These are phyloP conservation scores for Lecanicillium sp. DNA, from an alignment of 2,329 filamentous ascomycete genomes.

Conservation along the genomic window DNA sequence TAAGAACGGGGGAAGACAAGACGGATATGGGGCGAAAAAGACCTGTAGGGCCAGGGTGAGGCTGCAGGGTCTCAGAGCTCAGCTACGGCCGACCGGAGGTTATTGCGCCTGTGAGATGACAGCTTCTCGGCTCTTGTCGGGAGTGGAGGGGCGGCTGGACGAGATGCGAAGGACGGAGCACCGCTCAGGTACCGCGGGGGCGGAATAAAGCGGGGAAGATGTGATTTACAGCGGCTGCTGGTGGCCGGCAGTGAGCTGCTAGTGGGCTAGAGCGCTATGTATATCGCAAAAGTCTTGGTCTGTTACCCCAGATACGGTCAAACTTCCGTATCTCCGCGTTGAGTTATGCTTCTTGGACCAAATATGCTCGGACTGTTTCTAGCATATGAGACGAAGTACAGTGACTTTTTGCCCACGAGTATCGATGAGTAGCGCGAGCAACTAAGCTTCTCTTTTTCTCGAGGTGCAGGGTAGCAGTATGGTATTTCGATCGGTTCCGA, in stretches of 20 bases:
- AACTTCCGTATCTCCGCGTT: too few species aligned
- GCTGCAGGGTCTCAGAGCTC: not conserved
- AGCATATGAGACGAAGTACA: too few species aligned
- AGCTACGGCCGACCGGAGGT: slow-evolving; percentile 2
- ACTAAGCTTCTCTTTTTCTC: too few species aligned
- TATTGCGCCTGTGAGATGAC: not conserved
- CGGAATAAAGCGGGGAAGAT: not conserved
- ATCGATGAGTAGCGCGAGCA: too few species aligned
- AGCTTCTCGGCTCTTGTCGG: slow-evolving; percentile 7
- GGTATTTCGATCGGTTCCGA: too few species aligned
- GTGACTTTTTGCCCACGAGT: too few species aligned
- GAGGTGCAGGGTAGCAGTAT: too few species aligned
- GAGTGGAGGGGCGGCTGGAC: not conserved
- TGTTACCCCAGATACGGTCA: too few species aligned
- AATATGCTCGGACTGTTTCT: too few species aligned
- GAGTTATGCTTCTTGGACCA: too few species aligned
- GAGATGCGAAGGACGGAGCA: too few species aligned
- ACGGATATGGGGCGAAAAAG: not conserved
- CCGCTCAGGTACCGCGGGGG: too few species aligned
- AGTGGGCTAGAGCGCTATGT: not conserved
- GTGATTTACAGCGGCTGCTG: not conserved
- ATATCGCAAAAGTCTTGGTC: not conserved
- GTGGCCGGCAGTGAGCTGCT: not conserved
- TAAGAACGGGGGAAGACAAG: not conserved
- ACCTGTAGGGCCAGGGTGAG: not conserved